phyloP scores from a whole-genome alignment of 192 early-diverging fungal species.

The Backusella circina region DNA sequence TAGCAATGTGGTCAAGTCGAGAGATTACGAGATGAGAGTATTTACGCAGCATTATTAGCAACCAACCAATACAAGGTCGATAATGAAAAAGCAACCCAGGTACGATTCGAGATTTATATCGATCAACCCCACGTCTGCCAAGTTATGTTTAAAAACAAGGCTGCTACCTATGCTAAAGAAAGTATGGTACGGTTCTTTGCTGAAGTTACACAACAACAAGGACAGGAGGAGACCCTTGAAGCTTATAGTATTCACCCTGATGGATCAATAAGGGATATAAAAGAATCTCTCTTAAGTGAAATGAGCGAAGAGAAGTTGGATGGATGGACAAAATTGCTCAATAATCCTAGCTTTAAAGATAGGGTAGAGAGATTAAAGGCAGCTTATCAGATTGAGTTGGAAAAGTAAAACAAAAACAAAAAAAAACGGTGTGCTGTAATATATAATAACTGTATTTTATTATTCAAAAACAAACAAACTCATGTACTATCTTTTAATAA shows the following conservation, averaged over 20 bases:
- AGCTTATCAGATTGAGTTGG: neutral
- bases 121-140: conserved; percentile 55
- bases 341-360: neutral
- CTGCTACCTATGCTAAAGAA: neutral
- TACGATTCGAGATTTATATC: conserved; percentile 40
- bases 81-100: neutral
- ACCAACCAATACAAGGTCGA: neutral
- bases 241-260: neutral
- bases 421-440: neutral
- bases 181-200: conserved; percentile 19
- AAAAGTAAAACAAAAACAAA: neutral
- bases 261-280: neutral
- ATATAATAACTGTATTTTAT: no score
- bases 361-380: neutral
- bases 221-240: neutral
- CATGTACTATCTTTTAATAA: no score
- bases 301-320: neutral
- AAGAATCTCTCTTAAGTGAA: neutral
- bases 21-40: conserved; percentile 43
- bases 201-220: neutral
- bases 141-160: conserved; percentile 9
- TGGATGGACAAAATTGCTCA: neutral
- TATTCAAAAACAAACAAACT: no score
- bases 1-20: conserved; percentile 44
- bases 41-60: conserved; percentile 42